Conservation (phyloP, 2,329 filamentous ascomycete genomes). For the Ascochyta clinopodiicola region DNA sequence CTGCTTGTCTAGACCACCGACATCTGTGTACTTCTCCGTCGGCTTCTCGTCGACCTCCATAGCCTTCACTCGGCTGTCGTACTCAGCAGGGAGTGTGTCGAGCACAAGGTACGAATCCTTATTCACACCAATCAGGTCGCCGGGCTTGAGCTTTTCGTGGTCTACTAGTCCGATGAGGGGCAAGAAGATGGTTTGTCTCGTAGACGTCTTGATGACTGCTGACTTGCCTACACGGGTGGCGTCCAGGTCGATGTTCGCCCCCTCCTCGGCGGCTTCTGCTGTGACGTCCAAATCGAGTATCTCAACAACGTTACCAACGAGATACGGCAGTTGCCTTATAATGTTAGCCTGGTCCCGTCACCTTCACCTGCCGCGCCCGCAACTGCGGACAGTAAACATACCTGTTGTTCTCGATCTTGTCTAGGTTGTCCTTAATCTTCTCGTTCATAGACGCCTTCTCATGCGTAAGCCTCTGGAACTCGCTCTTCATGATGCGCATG, state of each 20-base stretch:
- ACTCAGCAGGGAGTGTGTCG: slow-evolving; percentile 95
- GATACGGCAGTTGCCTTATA: slow-evolving; percentile 89
- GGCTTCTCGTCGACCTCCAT: slow-evolving; percentile 99
- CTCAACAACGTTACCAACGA: slow-evolving; percentile 98
- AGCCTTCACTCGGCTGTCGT: slow-evolving; percentile 97
- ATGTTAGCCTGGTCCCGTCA: slow-evolving; percentile 11
- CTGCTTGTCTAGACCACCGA: slow-evolving; percentile 97
- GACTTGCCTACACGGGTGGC: slow-evolving; percentile 97
- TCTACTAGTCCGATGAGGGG: slow-evolving; percentile 97
- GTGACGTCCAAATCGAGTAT: slow-evolving; percentile 95
- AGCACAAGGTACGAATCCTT: slow-evolving; percentile 98
- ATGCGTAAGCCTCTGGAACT: slow-evolving; percentile 90
- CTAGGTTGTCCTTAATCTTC: slow-evolving; percentile 98
- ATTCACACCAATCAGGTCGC: slow-evolving; percentile 96
- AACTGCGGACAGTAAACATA: slow-evolving; percentile 52
- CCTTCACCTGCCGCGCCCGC: background rate
- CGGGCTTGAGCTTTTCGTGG: slow-evolving; percentile 91
- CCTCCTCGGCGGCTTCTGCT: slow-evolving; percentile 94
- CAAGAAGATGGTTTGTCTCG: slow-evolving; percentile 96
- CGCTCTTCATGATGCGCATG: slow-evolving; percentile 97
- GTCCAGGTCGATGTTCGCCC: slow-evolving; percentile 97
- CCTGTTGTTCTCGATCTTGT: slow-evolving; percentile 99
- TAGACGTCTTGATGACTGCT: slow-evolving; percentile 99
- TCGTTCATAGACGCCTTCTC: slow-evolving; percentile 96
- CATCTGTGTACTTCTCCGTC: slow-evolving; percentile 98